Percentiles rank a stretch among this genome's conserved stretches.
Evolutionary conservation across 2,329 filamentous ascomycete genomes (phyloP).

Genomic region (Fusarium sp.): DNA sequence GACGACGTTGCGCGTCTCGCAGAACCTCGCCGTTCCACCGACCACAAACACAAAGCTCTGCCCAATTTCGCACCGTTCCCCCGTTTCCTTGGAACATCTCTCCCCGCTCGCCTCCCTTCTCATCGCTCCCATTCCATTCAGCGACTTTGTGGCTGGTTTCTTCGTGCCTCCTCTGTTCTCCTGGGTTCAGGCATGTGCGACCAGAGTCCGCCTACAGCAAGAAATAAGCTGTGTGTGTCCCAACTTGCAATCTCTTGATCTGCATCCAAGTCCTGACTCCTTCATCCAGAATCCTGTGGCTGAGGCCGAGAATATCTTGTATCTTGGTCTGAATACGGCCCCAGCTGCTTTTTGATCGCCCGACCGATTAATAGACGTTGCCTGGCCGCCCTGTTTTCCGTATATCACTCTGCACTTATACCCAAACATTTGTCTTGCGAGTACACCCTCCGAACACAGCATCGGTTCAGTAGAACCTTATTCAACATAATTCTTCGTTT

Average conservation of each 20-base stretch:
- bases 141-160: conserved; percentile 35
- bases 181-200: conserved; percentile 44
- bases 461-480: conserved; percentile 14
- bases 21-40: conserved; percentile 24
- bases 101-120: conserved; percentile 23
- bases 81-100: conserved; percentile 12
- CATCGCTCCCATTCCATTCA: conserved; percentile 26
- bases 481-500: conserved; percentile 16
- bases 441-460: conserved; percentile 22
- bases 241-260: conserved; percentile 32
- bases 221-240: conserved; percentile 42
- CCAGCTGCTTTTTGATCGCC: conserved; percentile 30
- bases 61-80: conserved; percentile 20
- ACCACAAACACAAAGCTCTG: conserved; percentile 25
- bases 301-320: conserved; percentile 31
- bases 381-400: conserved; percentile 23
- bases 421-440: conserved; percentile 19
- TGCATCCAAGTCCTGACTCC: conserved; percentile 30
- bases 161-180: conserved; percentile 32
- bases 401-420: conserved; percentile 36
- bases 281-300: conserved; percentile 35
- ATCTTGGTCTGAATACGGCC: conserved; percentile 22
- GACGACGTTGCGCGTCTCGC: conserved; percentile 24
- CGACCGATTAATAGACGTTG: conserved; percentile 25
- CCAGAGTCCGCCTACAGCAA: conserved; percentile 33